Base-by-base conservation (phyloP, 2,329 filamentous ascomycete genomes). In the Calonectria leucothoes region DNA sequence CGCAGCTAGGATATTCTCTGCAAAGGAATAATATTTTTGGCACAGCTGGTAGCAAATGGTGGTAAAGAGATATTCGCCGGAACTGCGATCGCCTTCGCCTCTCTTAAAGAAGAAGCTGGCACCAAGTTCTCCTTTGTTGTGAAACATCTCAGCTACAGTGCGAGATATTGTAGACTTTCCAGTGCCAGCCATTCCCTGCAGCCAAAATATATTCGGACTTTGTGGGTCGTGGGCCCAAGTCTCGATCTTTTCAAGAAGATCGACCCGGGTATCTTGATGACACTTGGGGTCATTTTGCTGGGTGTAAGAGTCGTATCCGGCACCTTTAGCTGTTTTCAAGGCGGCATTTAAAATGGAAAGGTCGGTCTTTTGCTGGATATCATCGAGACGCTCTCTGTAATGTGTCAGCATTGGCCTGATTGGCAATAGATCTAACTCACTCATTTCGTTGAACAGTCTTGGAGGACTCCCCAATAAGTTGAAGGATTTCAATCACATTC, bases 161-260 rank as follows among this genome's bases (percentile, higher is more conserved):
- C 80, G 83, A 8, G 83, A 81, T 3, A 86, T 83, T 8, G 84
- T 86, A 1, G 84, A 86, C 59, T 85, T 86, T 10, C 84, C 84
- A 0, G 82, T 85, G 1, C 84, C 84, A 15, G 83, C 84, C 77
- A 84, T 83, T 6, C 83, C 84, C 15, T 82, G 82, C 1, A 86
- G 78, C 84, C 82, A 86, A 68, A 84, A 84, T 3, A 85, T 79
- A 11, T 74, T 23, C 29, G 82, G 69, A 17, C 67, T 49, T 6
- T 75, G 15, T 6, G 69, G 70, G 20, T 80, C 69, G 2, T 77
- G 65, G 4, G 71, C 76, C 85, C 83, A 86, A 5, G 74, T 33
- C 7, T 39, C n/a, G 31, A 86, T 82, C 7, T 81, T 11, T 1
- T 66, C 23, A 0, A 84, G 76, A 20, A 86, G 77, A 0, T 84